Evolutionary conservation across 2,329 filamentous ascomycete genomes (phyloP), one percentile per base, ranked within the genome.

Genomic region (Aspergillus bombycis): DNA sequence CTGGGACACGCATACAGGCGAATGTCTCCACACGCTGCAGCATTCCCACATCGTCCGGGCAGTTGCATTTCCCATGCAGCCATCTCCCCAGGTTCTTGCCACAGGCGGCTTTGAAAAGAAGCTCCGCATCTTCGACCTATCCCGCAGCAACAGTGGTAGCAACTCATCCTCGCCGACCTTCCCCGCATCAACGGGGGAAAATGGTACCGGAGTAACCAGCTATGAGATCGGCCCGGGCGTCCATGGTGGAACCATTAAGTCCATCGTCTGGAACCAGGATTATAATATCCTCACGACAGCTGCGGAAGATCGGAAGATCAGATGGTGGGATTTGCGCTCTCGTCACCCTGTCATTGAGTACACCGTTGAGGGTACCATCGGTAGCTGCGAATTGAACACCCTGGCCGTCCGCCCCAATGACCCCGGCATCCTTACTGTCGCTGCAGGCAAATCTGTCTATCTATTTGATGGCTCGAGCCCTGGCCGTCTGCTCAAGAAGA

Each of bases 91-190:
- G 65, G 83, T 96, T 61, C 84, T 99, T 32, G 95, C 94, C 7
- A 98, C 95, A 0, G 95, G 94, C 38, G 95, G 95, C 30, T 92
- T 92, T 82, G 95, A 99, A 81, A 98, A 97, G 85, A 97, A 95
- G 79, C 86, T 99, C 58, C 92, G 94, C 59, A 90, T 99, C 67
- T 99, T 95, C 74, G 94, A 98, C 72, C 83, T 99, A 19, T 88
- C 88, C 19, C 87, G 89, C 64, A 83, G 86, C 55, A 71, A 74
- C 28, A 67, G 72, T 7, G 76, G 71, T 61, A 75, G 68, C 50
- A 79, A 72, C 56, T 70, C 71, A 38, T 80, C 78, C 10, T 77
- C 78, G 11, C 76, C 81, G 63, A 71, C 80, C 45, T 69, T 77
- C 70, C 65, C 77, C 11, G 79, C 77, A 10, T 79, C 78, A 41